phyloP scores from a whole-genome alignment of 129 eudicot genomes.

The Lonicera japonica region DNA sequence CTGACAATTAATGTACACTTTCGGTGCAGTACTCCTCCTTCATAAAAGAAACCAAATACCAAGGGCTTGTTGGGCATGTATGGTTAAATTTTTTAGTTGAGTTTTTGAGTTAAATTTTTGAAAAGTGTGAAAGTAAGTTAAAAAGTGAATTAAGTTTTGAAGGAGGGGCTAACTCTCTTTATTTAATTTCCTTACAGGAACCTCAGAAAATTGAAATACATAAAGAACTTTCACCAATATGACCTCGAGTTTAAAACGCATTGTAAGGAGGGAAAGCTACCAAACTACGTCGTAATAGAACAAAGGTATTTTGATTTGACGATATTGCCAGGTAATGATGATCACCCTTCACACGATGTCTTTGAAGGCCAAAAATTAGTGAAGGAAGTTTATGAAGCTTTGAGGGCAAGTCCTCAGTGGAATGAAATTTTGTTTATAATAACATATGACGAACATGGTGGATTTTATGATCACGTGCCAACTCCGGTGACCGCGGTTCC shows the following conservation, averaged over 20 bases:
- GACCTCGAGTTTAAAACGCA: constrained; percentile 33
- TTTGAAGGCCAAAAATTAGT: constrained; percentile 37
- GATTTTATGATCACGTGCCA: constrained; percentile 50
- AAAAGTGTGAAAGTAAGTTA: too few species aligned
- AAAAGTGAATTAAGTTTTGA: neutral
- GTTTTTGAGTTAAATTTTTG: too few species aligned
- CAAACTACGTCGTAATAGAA: constrained; percentile 44
- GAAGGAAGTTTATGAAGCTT: constrained; percentile 40
- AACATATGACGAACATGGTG: too few species aligned
- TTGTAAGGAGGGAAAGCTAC: constrained; percentile 44
- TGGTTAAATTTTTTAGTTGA: too few species aligned
- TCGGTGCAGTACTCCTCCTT: too few species aligned
- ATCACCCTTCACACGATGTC: constrained; percentile 59
- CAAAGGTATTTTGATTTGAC: constrained; percentile 35
- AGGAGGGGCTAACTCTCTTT: neutral
- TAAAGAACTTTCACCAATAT: constrained; percentile 32
- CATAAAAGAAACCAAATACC: too few species aligned
- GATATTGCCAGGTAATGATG: constrained; percentile 41
- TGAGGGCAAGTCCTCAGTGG: constrained; percentile 59
- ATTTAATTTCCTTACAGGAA: constrained; percentile 25
- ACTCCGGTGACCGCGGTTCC: constrained; percentile 47
- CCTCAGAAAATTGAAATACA: constrained; percentile 39
- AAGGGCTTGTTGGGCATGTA: too few species aligned
- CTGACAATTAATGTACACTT: neutral
- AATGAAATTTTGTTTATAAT: constrained; percentile 41